Conservation (phyloP, 768 basidiomycete genomes). For the Termitomyces sp. region DNA sequence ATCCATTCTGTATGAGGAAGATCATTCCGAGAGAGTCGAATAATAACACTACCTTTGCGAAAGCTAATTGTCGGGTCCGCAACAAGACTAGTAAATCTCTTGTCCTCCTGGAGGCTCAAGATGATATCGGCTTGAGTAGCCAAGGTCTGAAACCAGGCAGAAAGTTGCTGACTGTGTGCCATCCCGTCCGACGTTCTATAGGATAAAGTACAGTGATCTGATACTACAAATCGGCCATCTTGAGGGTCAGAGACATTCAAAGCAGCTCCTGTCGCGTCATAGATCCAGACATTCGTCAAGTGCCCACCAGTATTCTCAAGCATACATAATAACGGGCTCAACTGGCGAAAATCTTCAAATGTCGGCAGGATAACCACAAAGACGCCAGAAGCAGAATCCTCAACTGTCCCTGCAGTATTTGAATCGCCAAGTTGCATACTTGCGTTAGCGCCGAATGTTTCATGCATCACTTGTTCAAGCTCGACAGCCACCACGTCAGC, state of each 20-base stretch:
- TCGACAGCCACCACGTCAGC: not conserved
- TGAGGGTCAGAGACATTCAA: not conserved
- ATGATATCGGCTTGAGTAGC: constrained; percentile 25
- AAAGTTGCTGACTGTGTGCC: not conserved
- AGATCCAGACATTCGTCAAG: constrained; percentile 23
- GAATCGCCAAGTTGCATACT: not conserved
- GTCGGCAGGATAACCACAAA: constrained; percentile 31
- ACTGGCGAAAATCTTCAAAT: constrained; percentile 24
- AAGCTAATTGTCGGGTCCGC: not conserved
- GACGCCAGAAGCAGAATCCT: constrained; percentile 10
- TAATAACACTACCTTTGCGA: constrained; percentile 22
- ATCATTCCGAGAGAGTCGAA: constrained; percentile 44
- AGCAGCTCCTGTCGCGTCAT: constrained; percentile 9
- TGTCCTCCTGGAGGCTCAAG: constrained; percentile 26
- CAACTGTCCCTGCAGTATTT: constrained; percentile 1
- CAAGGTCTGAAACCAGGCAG: constrained; percentile 26
- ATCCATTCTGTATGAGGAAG: constrained; percentile 57
- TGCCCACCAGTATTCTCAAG: constrained; percentile 24
- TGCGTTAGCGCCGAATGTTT: not conserved
- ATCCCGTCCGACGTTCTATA: constrained; percentile 8
- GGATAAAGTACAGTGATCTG: constrained; percentile 13
- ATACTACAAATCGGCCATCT: constrained; percentile 2
- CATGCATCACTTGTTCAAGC: constrained; percentile 4
- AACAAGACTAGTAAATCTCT: constrained; percentile 13
- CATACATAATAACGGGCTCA: constrained; percentile 30